Evolutionary conservation across 768 basidiomycete species (phyloP), one percentile per base, ranked within the genome.

Genomic region (Serendipita sp.): DNA sequence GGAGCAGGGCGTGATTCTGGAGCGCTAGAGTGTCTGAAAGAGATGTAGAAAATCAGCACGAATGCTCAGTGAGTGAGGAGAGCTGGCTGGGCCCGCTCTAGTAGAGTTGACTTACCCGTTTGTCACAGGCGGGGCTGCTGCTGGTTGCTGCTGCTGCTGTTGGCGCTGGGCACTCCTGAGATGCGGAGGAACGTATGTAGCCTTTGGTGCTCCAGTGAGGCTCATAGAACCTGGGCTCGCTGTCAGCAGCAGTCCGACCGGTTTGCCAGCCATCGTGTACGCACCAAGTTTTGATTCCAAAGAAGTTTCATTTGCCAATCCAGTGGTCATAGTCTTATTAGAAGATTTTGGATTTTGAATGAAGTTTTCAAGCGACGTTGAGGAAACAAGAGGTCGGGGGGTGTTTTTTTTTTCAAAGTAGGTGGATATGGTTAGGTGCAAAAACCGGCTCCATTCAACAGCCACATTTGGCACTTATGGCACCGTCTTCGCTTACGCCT

Each of bases 111-210:
- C 79, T 64, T 73, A 88, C 86, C 81, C 85, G 74, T 82, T 83
- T 47, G 11, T 46, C 11, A 47, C 62, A 35, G 63, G 67, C n/a
- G 66, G 66, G 8, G 67, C 69, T 63, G 58, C 73, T 70, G 63
- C 44, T 68, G 72, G 80, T 70, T 66, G 79, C 76, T 70, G 86
- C 81, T 75, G 84, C 83, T 82, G 87, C 85, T 60, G 56, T 30
- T 60, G 56, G 82, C 87, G 87, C 85, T 89, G 88, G 83, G 80
- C 75, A 76, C 79, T 82, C 80, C 90, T 88, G 80, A 89, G 74
- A 73, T 91, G 89, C 70, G 90, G 90, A 70, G 90, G 90, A 72
- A 92, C 88, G 79, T 92, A 92, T 67, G 90, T 81, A 72, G 86
- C 81, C 81, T 84, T 87, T 70, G 76, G 70, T 66, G 68, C 54